Base-by-base conservation (phyloP, 2,329 filamentous ascomycete species). In the Escovopsis sp. region DNA sequence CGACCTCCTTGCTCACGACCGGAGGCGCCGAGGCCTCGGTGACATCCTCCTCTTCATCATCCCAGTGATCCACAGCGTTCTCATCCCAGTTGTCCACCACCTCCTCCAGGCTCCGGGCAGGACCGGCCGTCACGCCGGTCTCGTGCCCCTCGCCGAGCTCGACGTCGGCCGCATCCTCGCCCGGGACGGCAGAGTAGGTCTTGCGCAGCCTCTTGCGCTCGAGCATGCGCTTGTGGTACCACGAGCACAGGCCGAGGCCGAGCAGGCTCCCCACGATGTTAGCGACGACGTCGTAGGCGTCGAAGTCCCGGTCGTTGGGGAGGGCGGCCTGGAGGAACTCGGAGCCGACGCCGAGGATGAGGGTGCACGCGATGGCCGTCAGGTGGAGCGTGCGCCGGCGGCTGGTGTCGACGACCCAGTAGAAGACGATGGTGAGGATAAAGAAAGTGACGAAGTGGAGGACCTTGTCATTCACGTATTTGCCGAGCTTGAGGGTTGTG, bases 181-280 rank as follows among this genome's bases (percentile, higher is more conserved):
- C 75, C 0, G 80, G 71, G 5, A 92, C 70, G 6, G 72, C 68
- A 35, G 71, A 68, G 50, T 92, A 92, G 35, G 72, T 72, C 50
- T 81, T 81, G 37, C 73, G 74, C 49, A 74, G 65, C 40, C 87
- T 71, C 53, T 81, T 83, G 42, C 90, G 71, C 57, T 96, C 88
- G 27, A 96, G 64, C 86, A 96, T 96, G 39, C 90, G 79, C 52
- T 82, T 80, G 60, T 98, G 90, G 54, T 98, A 98, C 81, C 83
- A 88, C 38, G 76, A 78, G 54, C 83, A 92, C 15, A 93, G 54
- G 0, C 68, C 77, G 15, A 94, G 53, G 0, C 73, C 86, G 1
- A 66, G 62, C 12, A 81, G 57, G 43, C 81, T 88, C 29, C 90
- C 90, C 28, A 83, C 61, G 1, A 94, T 58, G 54, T 98, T 98